Conservation (phyloP, 768 basidiomycete genomes). For the Tephrocybe sp. region DNA sequence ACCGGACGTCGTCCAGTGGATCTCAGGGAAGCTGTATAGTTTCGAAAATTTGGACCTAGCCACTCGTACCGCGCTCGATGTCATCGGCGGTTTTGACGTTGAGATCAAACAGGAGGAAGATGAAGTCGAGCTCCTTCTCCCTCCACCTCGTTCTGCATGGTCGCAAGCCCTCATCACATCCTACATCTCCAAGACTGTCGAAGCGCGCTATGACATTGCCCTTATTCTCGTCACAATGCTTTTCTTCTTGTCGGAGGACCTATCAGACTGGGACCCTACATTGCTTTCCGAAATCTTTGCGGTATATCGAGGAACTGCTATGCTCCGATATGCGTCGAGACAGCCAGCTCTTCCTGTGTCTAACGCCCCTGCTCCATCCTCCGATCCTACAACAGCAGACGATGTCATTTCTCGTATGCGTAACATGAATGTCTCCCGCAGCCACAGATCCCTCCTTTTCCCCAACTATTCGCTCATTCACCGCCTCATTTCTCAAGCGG, state of each 20-base stretch:
- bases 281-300: constrained; percentile 75
- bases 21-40: constrained; percentile 56
- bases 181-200: constrained; percentile 61
- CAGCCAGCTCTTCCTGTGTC: constrained; percentile 50
- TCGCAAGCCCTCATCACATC: constrained; percentile 57
- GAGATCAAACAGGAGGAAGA: constrained; percentile 78
- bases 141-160: constrained; percentile 61
- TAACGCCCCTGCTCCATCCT: constrained; percentile 15
- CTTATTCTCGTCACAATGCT: constrained; percentile 64
- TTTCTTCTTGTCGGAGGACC: constrained; percentile 67
- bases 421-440: constrained; percentile 70
- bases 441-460: constrained; percentile 39
- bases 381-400: constrained; percentile 32
- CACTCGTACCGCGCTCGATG: constrained; percentile 59
- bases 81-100: constrained; percentile 69
- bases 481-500: constrained; percentile 55
- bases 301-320: constrained; percentile 75
- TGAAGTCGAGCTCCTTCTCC: constrained; percentile 56
- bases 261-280: constrained; percentile 63
- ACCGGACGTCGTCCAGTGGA: constrained; percentile 60
- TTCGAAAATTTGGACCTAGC: constrained; percentile 57
- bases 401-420: constrained; percentile 71
- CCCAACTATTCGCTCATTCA: constrained; percentile 66
- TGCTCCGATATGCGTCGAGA: constrained; percentile 59
- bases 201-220: constrained; percentile 76